These are phyloP conservation scores for Penicillium sp. DNA, from an alignment of 2,329 filamentous ascomycete genomes.

Conservation along the genomic window DNA sequence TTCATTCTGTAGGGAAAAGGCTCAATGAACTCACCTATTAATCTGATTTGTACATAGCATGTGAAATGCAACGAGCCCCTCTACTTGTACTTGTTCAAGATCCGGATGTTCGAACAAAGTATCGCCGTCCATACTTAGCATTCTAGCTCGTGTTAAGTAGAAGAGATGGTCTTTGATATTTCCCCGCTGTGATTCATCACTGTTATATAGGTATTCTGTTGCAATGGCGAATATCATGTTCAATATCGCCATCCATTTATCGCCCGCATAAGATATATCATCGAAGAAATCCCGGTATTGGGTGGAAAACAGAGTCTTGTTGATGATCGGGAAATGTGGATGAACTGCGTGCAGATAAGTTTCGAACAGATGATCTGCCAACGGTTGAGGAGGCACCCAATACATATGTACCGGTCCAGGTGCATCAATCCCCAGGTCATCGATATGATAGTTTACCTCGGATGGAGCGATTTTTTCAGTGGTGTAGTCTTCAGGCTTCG, in stretches of 20 bases:
- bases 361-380: conserved; percentile 37
- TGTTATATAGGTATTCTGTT: conserved; percentile 32
- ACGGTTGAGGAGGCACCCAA: conserved; percentile 30
- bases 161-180: conserved; percentile 32
- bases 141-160: conserved; percentile 38
- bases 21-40: conserved; percentile 32
- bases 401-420: conserved; percentile 35
- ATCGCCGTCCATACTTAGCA: conserved; percentile 32
- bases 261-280: conserved; percentile 22
- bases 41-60: conserved; percentile 37
- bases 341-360: conserved; percentile 38
- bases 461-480: neutral
- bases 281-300: conserved; percentile 32
- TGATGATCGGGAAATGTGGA: conserved; percentile 39
- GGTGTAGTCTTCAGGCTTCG: neutral
- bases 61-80: conserved; percentile 37
- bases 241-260: conserved; percentile 40
- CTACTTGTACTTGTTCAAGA: conserved; percentile 42
- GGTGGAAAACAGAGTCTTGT: conserved; percentile 30
- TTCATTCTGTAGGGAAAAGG: neutral
- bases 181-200: conserved; percentile 26
- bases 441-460: conserved; percentile 32
- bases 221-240: conserved; percentile 44
- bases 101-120: conserved; percentile 36
- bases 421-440: conserved; percentile 36